Conservation (phyloP, 2,329 filamentous ascomycete species). For the Colletotrichum plurivorum region DNA sequence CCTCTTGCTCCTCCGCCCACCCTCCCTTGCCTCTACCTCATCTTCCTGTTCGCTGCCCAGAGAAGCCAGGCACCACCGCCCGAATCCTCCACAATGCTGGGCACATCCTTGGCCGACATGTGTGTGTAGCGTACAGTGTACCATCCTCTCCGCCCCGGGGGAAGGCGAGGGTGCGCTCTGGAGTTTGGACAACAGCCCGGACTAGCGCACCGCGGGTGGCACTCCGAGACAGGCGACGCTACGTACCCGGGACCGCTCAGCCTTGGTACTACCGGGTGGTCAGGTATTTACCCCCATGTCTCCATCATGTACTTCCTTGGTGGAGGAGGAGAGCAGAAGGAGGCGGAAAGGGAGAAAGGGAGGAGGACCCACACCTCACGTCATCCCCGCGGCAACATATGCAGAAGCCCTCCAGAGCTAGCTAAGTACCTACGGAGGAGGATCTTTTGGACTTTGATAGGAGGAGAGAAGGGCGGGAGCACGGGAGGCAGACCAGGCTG, state of each 20-base stretch:
- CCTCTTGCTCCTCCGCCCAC: not conserved
- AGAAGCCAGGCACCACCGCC: slow-evolving; percentile 22
- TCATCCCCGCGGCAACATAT: slow-evolving; percentile 34
- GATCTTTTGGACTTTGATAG: not conserved
- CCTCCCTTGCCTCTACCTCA: not conserved
- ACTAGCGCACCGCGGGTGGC: slow-evolving; percentile 33
- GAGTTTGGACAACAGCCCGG: not conserved
- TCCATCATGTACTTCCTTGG: slow-evolving; percentile 7
- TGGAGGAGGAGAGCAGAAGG: slow-evolving; percentile 4
- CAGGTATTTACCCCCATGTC: slow-evolving; percentile 14
- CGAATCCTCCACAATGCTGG: slow-evolving; percentile 33
- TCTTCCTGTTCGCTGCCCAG: slow-evolving; percentile 25
- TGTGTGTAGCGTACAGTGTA: slow-evolving; percentile 6
- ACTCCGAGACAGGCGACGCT: slow-evolving; percentile 32
- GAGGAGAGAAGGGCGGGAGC: not conserved
- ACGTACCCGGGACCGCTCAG: slow-evolving; percentile 6
- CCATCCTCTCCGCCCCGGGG: not conserved
- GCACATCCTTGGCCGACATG: slow-evolving; percentile 18
- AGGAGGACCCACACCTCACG: slow-evolving; percentile 33
- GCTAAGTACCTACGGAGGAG: not conserved
- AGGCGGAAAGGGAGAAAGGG: slow-evolving; percentile 21
- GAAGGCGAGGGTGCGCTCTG: not conserved
- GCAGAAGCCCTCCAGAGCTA: slow-evolving; percentile 10
- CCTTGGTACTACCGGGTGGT: slow-evolving; percentile 11
- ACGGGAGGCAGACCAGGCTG: slow-evolving; percentile 9